phyloP scores from a whole-genome alignment of 306 rosid genomes.

The Hippophae gyantsensis region DNA sequence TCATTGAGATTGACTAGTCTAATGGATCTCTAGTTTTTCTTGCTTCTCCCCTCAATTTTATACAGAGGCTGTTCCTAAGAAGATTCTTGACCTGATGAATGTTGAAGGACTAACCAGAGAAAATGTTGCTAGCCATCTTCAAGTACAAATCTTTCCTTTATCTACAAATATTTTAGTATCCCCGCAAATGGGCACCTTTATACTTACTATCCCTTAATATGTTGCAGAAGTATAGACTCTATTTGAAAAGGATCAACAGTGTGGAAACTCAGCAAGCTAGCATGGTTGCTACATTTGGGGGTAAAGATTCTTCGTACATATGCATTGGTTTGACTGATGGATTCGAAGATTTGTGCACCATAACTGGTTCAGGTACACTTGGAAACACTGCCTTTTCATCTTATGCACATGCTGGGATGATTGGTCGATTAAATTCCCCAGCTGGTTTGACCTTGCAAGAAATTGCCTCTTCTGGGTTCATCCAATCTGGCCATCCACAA shows the following conservation, averaged over 20 bases:
- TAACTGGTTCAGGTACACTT: slow-evolving; percentile 35
- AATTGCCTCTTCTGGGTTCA: slow-evolving; percentile 36
- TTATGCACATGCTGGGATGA: slow-evolving; percentile 38
- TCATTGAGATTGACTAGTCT: background rate
- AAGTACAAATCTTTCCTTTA: slow-evolving; percentile 38
- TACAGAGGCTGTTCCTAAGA: slow-evolving; percentile 84
- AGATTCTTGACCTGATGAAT: slow-evolving; percentile 77
- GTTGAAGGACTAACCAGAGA: slow-evolving; percentile 82
- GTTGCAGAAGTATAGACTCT: slow-evolving; percentile 64
- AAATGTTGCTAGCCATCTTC: slow-evolving; percentile 90
- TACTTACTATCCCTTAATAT: background rate
- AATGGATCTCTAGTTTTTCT: background rate
- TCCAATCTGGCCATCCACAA: slow-evolving; percentile 28
- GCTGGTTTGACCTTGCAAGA: slow-evolving; percentile 37
- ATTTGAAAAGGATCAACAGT: slow-evolving; percentile 33
- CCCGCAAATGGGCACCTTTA: background rate
- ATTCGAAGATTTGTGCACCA: slow-evolving; percentile 35
- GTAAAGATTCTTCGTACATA: no score
- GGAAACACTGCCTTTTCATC: slow-evolving; percentile 34
- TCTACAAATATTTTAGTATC: background rate
- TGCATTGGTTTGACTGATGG: background rate
- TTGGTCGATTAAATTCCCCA: slow-evolving; percentile 39
- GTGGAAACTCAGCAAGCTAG: slow-evolving; percentile 34
- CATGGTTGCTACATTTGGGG: slow-evolving; percentile 23
- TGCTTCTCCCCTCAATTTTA: slow-evolving; percentile 7